Percentiles rank a stretch among this genome's conserved stretches.
Evolutionary conservation across 441 rosid genomes (phyloP).

Genomic region (Euphorbia schlechtendalii): DNA sequence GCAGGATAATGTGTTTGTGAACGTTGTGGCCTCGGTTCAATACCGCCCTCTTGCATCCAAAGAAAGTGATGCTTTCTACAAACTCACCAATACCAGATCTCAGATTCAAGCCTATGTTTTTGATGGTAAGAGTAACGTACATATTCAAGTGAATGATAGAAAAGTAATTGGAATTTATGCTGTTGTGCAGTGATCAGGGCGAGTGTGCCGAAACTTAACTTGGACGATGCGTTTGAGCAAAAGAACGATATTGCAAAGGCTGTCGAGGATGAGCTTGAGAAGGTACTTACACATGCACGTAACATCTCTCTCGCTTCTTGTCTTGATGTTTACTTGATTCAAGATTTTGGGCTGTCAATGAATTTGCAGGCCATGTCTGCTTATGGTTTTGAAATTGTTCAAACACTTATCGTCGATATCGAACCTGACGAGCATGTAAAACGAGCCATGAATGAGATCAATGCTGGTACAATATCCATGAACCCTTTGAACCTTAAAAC

Average conservation of each 20-base stretch:
- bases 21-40: slow-evolving; percentile 61
- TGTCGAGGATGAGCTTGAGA: slow-evolving; percentile 64
- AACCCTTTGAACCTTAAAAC: neutral
- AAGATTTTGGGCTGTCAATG: neutral
- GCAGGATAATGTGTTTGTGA: slow-evolving; percentile 75
- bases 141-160: too few species aligned
- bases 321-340: neutral
- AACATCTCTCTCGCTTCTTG: too few species aligned
- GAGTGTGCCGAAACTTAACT: slow-evolving; percentile 46
- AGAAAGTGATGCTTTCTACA: slow-evolving; percentile 57
- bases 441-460: slow-evolving; percentile 57
- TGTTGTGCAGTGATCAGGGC: slow-evolving; percentile 45
- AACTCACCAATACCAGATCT: slow-evolving; percentile 45
- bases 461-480: slow-evolving; percentile 31
- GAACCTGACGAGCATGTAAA: slow-evolving; percentile 54
- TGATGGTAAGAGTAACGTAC: slow-evolving; percentile 26
- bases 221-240: slow-evolving; percentile 57
- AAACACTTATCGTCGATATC: slow-evolving; percentile 48
- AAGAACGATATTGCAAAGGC: slow-evolving; percentile 56
- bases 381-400: slow-evolving; percentile 53
- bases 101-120: slow-evolving; percentile 70
- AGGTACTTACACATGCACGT: slow-evolving; percentile 36
- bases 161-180: neutral
- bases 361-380: slow-evolving; percentile 31
- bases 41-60: slow-evolving; percentile 47